These are phyloP conservation scores for Fusarium protoensiforme DNA, from an alignment of 2,329 filamentous ascomycete genomes.

Conservation along the genomic window DNA sequence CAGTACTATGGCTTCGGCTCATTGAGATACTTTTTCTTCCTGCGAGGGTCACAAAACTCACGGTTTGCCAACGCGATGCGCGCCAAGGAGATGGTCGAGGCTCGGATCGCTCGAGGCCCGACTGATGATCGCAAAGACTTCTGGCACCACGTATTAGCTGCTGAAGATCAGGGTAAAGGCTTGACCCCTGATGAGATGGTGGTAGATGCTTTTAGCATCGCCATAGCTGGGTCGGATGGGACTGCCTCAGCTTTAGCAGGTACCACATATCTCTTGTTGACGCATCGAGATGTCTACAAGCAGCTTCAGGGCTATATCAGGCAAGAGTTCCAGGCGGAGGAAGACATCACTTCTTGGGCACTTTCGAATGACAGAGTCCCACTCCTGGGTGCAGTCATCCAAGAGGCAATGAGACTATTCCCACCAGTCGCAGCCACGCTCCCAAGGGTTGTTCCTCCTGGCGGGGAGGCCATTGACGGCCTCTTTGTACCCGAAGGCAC, in stretches of 20 bases:
- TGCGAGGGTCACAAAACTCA: neutral
- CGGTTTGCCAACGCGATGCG: slow-evolving; percentile 24
- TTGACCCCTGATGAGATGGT: slow-evolving; percentile 31
- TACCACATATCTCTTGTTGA: slow-evolving; percentile 13
- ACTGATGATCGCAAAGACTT: slow-evolving; percentile 35
- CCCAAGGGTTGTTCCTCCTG: slow-evolving; percentile 17
- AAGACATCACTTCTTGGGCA: neutral
- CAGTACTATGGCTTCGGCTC: slow-evolving; percentile 8
- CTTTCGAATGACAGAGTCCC: slow-evolving; percentile 9
- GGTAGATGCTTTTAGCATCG: slow-evolving; percentile 35
- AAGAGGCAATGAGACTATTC: slow-evolving; percentile 31
- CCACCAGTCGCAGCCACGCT: slow-evolving; percentile 33
- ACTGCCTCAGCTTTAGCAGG: slow-evolving; percentile 30
- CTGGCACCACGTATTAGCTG: slow-evolving; percentile 33
- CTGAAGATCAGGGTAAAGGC: slow-evolving; percentile 6
- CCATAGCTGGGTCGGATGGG: slow-evolving; percentile 34
- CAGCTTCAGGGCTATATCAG: slow-evolving; percentile 8
- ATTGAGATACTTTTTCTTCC: slow-evolving; percentile 1
- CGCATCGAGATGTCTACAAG: slow-evolving; percentile 1
- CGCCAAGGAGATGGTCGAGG: slow-evolving; percentile 31
- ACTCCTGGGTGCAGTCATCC: slow-evolving; percentile 27
- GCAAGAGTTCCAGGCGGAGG: slow-evolving; percentile 6
- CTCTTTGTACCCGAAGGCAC: slow-evolving; percentile 28
- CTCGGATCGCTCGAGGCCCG: slow-evolving; percentile 22
- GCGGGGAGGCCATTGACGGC: slow-evolving; percentile 23